Conservation (phyloP, 1,139 yeast genomes). For the Taiozyma sp. region DNA sequence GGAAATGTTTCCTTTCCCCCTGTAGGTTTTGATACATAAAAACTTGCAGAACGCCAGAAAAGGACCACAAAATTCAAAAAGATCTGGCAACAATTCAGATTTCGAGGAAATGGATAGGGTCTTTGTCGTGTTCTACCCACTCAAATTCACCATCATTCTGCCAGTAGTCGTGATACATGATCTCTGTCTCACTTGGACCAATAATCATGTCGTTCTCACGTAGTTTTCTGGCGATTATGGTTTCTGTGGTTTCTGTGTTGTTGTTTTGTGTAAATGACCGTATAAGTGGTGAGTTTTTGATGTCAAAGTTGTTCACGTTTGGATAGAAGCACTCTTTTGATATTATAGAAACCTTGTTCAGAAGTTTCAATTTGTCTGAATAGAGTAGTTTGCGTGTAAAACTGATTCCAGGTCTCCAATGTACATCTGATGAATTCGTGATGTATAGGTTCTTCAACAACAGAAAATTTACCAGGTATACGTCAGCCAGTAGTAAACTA, state of each 20-base stretch:
- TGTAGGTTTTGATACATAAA: background rate
- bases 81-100: background rate
- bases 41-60: background rate
- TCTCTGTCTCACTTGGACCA: slow-evolving; percentile 34
- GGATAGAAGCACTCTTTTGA: slow-evolving; percentile 4
- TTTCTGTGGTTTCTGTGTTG: background rate
- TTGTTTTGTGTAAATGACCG: background rate
- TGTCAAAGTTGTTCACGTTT: slow-evolving; percentile 6
- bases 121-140: slow-evolving; percentile 81
- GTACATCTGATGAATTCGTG: background rate
- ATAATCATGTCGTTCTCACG: slow-evolving; percentile 3
- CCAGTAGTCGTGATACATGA: slow-evolving; percentile 72
- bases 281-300: slow-evolving; percentile 1
- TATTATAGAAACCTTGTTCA: background rate
- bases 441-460: slow-evolving; percentile 1
- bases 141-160: slow-evolving; percentile 70
- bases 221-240: slow-evolving; percentile 1
- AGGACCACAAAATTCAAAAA: background rate
- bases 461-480: slow-evolving; percentile 1
- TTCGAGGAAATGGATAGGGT: slow-evolving; percentile 51
- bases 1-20: background rate
- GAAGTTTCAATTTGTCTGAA: background rate
- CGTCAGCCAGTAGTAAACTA: slow-evolving; percentile 1
- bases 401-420: slow-evolving; percentile 6
- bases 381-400: slow-evolving; percentile 2